Evolutionary conservation across 1,284 basidiomycete genomes (phyloP).

Genomic region (Earliella scabrosa): DNA sequence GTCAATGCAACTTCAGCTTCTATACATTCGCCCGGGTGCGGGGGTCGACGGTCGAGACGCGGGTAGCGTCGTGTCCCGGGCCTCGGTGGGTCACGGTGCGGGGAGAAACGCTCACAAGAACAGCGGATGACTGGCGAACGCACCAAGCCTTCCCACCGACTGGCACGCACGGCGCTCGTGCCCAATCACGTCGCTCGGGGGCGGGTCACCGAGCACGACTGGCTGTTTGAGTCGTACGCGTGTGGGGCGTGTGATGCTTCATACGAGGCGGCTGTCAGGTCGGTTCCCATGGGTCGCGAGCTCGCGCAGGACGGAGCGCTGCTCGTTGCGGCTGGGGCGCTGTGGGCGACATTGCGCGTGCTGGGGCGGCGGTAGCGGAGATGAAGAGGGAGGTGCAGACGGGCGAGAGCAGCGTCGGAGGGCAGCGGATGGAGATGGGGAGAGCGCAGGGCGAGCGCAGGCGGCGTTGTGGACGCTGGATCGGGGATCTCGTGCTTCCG

Average conservation of each 20-base stretch:
- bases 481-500: constrained; percentile 10
- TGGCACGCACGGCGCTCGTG: constrained; percentile 8
- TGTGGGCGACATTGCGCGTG: background rate
- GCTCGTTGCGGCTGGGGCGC: constrained; percentile 1
- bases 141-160: constrained; percentile 14
- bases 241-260: constrained; percentile 23
- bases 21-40: no score
- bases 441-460: background rate
- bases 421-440: background rate
- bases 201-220: constrained; percentile 21
- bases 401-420: background rate
- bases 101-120: constrained; percentile 10
- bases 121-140: constrained; percentile 7
- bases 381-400: background rate
- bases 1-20: no score
- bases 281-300: constrained; percentile 20
- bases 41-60: background rate
- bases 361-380: background rate
- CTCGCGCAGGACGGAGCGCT: constrained; percentile 13
- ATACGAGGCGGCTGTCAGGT: constrained; percentile 23
- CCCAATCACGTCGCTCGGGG: constrained; percentile 22
- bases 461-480: background rate
- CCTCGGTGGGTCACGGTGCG: background rate
- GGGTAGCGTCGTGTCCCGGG: background rate
- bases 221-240: constrained; percentile 11